These are phyloP conservation scores for Cryptosporidium xiaoi DNA, from an alignment of 169 alveolate species.

Conservation along the genomic window DNA sequence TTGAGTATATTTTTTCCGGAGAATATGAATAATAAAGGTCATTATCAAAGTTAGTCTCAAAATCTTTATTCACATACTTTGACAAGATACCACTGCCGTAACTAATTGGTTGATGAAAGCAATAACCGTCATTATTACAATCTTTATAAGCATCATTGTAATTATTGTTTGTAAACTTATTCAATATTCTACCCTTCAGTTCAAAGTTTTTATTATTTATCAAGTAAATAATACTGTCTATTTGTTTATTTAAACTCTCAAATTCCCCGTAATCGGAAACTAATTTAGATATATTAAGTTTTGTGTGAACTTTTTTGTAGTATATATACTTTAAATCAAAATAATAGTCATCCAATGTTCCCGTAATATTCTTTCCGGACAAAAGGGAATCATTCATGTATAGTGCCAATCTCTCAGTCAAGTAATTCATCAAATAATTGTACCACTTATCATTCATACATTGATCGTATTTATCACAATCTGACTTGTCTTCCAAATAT, in stretches of 20 bases:
- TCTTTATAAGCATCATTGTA: neutral
- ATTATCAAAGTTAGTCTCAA: too few species aligned
- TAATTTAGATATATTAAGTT: too few species aligned
- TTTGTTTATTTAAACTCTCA: too few species aligned
- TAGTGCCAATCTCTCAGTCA: neutral
- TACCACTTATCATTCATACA: neutral
- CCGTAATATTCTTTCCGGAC: neutral
- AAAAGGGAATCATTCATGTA: neutral
- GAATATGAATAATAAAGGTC: too few species aligned
- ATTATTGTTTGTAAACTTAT: neutral
- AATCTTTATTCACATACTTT: too few species aligned
- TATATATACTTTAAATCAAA: constrained; percentile 5
- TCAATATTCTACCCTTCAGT: neutral
- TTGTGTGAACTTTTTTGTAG: neutral
- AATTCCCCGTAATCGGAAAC: too few species aligned
- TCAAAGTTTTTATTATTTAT: too few species aligned
- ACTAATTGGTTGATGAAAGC: constrained; percentile 48
- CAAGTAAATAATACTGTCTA: too few species aligned
- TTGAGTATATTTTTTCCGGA: too few species aligned
- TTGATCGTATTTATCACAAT: neutral
- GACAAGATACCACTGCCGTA: neutral
- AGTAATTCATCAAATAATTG: constrained; percentile 1
- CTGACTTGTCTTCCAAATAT: too few species aligned
- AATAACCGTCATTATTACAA: neutral
- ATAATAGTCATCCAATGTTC: neutral